Base-by-base conservation (phyloP, 139 green algal genomes). In the Astrephomene gubernaculifera region DNA sequence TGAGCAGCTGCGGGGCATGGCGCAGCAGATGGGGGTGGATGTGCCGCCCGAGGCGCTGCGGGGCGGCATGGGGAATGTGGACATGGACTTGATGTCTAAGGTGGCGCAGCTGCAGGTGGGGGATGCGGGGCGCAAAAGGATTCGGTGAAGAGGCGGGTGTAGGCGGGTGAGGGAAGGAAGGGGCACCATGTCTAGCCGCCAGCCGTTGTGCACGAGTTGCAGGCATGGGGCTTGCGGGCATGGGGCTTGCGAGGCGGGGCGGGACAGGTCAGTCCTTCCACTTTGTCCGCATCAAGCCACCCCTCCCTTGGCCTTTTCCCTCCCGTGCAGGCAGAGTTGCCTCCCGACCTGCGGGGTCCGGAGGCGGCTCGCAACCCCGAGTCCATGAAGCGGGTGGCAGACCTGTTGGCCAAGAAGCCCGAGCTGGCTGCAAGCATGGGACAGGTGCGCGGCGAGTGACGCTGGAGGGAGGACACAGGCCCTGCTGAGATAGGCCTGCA, bases 91-190 rank as follows among this genome's bases (percentile, higher is more conserved):
- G 68, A 53, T 92, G 86, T 64, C 65, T 0, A 57, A 44, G 39
- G 19, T 90, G 25, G 63, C 36, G 10, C n/a, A 78, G 44, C 10
- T 89, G 69, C 85, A 89, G 72, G 67, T 69, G 36, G n/a, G 71
- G 36, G 24, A 45, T n/a, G n/a, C n/a, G n/a, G n/a, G n/a, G n/a
- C 12, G 33, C 22, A n/a, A n/a, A n/a, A n/a, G n/a, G 35, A 36
- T 72, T 14, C 22, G 64, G 70, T n/a, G 17, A 17, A 9, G 33
- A 45, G 14, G 52, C 52, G 25, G 41, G 70, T 57, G 25, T 54
- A 54, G 70, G 70, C 71, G 22, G 38, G 22, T 61, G 38, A 61
- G 38, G 36, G n/a, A n/a, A n/a, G n/a, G n/a, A n/a, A n/a, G n/a
- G n/a, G n/a, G n/a, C n/a, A n/a, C n/a, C n/a, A n/a, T n/a, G n/a